Conservation (phyloP, 1,139 yeast genomes). For the Taiozyma sp. region DNA sequence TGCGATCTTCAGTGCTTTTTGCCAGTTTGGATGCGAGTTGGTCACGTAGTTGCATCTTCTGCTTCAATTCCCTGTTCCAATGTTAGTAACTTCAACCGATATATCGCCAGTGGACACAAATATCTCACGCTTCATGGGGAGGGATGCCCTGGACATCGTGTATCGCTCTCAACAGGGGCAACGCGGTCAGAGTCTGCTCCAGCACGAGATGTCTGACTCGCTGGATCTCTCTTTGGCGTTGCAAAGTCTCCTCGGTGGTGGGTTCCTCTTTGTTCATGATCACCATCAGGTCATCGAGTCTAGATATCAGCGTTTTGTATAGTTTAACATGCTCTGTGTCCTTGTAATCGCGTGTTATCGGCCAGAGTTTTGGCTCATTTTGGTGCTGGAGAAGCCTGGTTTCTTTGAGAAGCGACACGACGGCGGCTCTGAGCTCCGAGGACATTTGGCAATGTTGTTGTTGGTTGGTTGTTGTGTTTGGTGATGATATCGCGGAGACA, state of each 20-base stretch:
- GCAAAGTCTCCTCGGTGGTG: slow-evolving; percentile 7
- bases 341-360: background rate
- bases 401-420: background rate
- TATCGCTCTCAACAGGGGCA: slow-evolving; percentile 23
- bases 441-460: background rate
- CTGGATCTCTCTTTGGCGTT: slow-evolving; percentile 10
- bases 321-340: background rate
- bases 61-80: background rate
- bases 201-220: slow-evolving; percentile 4
- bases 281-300: background rate
- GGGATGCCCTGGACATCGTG: slow-evolving; percentile 25
- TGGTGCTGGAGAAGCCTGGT: background rate
- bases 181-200: slow-evolving; percentile 15
- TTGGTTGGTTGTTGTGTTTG: background rate
- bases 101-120: background rate
- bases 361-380: background rate
- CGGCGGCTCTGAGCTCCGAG: background rate
- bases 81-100: background rate
- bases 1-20: background rate
- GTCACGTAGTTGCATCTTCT: slow-evolving; percentile 10
- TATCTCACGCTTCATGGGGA: slow-evolving; percentile 11
- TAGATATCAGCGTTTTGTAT: background rate
- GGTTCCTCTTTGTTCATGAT: slow-evolving; percentile 1
- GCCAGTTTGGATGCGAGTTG: slow-evolving; percentile 2
- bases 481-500: too few relatives aligned